phyloP scores from a whole-genome alignment of 495 filamentous ascomycete genomes.

The Podospora comata region DNA sequence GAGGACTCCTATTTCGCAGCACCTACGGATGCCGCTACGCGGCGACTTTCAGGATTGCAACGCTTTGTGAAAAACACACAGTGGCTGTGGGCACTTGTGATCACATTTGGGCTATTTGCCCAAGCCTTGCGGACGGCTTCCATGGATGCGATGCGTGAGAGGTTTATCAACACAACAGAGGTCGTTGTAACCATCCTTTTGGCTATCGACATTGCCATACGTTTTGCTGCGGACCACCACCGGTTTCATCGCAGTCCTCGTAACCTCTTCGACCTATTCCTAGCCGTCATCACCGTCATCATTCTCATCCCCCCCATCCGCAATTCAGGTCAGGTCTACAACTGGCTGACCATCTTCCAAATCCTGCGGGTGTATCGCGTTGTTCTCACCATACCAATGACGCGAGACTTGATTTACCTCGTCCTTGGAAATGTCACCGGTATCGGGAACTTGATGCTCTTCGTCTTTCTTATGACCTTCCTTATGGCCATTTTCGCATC shows the following conservation, averaged over 20 bases:
- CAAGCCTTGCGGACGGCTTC: slow-evolving; percentile 71
- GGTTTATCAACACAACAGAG: slow-evolving; percentile 62
- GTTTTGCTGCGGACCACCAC: slow-evolving; percentile 75
- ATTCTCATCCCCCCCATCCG: slow-evolving; percentile 85
- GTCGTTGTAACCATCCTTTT: slow-evolving; percentile 75
- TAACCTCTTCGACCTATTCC: slow-evolving; percentile 75
- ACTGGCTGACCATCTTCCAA: slow-evolving; percentile 90
- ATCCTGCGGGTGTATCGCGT: slow-evolving; percentile 89
- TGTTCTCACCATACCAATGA: slow-evolving; percentile 83
- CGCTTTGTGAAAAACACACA: slow-evolving; percentile 65
- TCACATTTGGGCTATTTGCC: slow-evolving; percentile 69
- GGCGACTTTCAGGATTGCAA: slow-evolving; percentile 57
- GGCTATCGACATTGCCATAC: slow-evolving; percentile 74
- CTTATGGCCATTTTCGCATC: slow-evolving; percentile 89
- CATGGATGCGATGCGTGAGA: slow-evolving; percentile 58
- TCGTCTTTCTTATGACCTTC: slow-evolving; percentile 94
- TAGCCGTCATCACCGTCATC: slow-evolving; percentile 75
- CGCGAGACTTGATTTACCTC: slow-evolving; percentile 75
- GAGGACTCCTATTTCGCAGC: slow-evolving; percentile 48
- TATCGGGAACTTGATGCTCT: slow-evolving; percentile 90
- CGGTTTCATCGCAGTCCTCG: slow-evolving; percentile 65
- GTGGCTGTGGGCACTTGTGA: slow-evolving; percentile 78
- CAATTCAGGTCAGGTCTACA: slow-evolving; percentile 71
- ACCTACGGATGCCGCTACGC: slow-evolving; percentile 46
- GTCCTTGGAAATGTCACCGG: slow-evolving; percentile 90